Base-by-base conservation (phyloP, 1,284 basidiomycete genomes). In the Calocybe gambosa region DNA sequence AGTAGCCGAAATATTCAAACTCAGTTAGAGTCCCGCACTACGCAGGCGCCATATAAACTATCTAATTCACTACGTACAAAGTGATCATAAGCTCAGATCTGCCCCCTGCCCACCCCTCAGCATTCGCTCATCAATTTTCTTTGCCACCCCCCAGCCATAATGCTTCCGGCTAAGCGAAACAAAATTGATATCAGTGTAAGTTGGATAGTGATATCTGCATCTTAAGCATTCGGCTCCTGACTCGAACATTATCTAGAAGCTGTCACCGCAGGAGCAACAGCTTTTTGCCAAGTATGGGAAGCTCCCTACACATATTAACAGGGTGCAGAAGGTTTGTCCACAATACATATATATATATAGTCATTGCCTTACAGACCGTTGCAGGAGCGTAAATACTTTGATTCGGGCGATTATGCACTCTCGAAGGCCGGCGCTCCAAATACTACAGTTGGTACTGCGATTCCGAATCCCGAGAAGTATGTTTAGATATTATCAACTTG, bases 321-420 rank as follows among this genome's bases (percentile, higher is more conserved):
- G 93, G 75, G 93, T 94, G 84, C 89, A 93, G 67, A 95, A 93
- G 82, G 92, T 91, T 43, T 42, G 71, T 62, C n/a, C n/a, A n/a
- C 33, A 16, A 52, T 51, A 40, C 36, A 15, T 20, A 8, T 21
- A 33, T 47, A 15, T 13, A 28, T 41, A 45, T 43, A 13, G 28
- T 39, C 43, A 48, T 21, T 40, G 33, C 44, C 18, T 51, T 43
- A 50, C 35, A 31, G 43, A 34, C 42, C 46, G 39, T 26, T 35
- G 16, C 59, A 96, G 91, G 93, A 96, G 66, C 89, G 93, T 61
- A 96, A 96, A 67, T 97, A 92, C 73, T 97, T 97, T 66, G 93
- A 97, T 69, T 97, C 94, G 50, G 94, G 94, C 52, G 93, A 97
- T 67, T 97, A 97, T 62, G 93, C 93, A 43, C 76, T 97, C 57